Conservation (phyloP, 768 basidiomycete species). For the Psilocybe sp. region DNA sequence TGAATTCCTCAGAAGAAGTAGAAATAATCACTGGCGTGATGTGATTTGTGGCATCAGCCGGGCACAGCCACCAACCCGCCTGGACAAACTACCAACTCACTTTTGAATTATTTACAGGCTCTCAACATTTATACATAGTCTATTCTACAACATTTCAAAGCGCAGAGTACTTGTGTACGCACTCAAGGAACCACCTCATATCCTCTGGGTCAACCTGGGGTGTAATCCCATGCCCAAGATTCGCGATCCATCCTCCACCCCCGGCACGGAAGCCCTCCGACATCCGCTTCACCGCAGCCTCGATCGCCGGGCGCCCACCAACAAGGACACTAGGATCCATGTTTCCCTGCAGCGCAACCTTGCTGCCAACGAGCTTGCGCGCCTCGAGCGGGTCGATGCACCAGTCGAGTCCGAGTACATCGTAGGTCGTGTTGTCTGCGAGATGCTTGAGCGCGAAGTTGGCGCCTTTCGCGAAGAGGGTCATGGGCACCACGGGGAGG, state of each 20-base stretch:
- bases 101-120: no score
- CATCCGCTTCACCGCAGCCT: conserved; percentile 81
- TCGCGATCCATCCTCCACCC: conserved; percentile 89
- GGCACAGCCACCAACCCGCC: no score
- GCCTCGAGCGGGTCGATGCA: conserved; percentile 75
- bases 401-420: conserved; percentile 93
- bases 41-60: no score
- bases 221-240: conserved; percentile 96
- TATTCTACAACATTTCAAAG: conserved; percentile 8
- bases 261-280: conserved; percentile 67
- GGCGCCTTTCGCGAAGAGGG: conserved; percentile 93
- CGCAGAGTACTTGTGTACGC: conserved; percentile 78
- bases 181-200: conserved; percentile 87
- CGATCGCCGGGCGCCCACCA: conserved; percentile 84
- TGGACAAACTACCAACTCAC: no score
- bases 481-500: conserved; percentile 72
- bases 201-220: conserved; percentile 95
- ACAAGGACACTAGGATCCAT: conserved; percentile 87
- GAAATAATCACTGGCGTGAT: no score
- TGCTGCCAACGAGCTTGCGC: conserved; percentile 54
- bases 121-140: no score
- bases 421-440: conserved; percentile 70
- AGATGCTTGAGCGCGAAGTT: conserved; percentile 65
- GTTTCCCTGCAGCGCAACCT: conserved; percentile 86
- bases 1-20: no score